Percentiles rank a stretch among this genome's conserved stretches.
phyloP scores from a whole-genome alignment of 2,329 filamentous ascomycete species.

The Aspergillus carbonarius region DNA sequence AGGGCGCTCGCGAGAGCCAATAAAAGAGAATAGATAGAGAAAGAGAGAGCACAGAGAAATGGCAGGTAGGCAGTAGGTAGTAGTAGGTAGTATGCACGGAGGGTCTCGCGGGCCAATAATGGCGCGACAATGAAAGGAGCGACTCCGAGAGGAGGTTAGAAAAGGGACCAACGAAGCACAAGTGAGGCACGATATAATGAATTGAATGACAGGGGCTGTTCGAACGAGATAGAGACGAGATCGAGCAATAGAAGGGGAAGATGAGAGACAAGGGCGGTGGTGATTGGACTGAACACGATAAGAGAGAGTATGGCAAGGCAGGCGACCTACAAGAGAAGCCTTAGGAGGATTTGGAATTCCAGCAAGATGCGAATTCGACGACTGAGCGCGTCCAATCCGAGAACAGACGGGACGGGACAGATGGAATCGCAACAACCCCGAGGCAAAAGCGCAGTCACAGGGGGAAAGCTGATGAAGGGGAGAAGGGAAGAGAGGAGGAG shows the following conservation, averaged over 20 bases:
- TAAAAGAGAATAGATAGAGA: conserved; percentile 15
- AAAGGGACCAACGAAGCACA: conserved; percentile 10
- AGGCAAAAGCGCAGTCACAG: not conserved
- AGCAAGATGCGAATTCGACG: conserved; percentile 15
- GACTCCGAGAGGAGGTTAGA: conserved; percentile 16
- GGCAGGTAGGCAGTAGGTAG: conserved; percentile 1
- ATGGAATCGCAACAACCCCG: conserved; percentile 9
- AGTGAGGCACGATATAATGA: conserved; percentile 8
- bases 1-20: conserved; percentile 18
- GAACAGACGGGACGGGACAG: conserved; percentile 13
- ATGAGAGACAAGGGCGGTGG: conserved; percentile 18
- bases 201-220: conserved; percentile 13
- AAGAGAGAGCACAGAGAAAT: conserved; percentile 7
- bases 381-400: conserved; percentile 18
- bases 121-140: conserved; percentile 22
- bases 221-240: conserved; percentile 20
- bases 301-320: conserved; percentile 28
- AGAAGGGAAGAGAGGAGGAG: conserved; percentile 4
- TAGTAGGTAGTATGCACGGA: conserved; percentile 7
- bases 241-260: conserved; percentile 19
- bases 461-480: conserved; percentile 5
- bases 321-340: conserved; percentile 48
- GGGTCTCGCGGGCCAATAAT: conserved; percentile 17
- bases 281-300: conserved; percentile 19
- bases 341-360: conserved; percentile 21